Base-by-base conservation (phyloP, 129 eudicot genomes). In the Artemisia argyi region DNA sequence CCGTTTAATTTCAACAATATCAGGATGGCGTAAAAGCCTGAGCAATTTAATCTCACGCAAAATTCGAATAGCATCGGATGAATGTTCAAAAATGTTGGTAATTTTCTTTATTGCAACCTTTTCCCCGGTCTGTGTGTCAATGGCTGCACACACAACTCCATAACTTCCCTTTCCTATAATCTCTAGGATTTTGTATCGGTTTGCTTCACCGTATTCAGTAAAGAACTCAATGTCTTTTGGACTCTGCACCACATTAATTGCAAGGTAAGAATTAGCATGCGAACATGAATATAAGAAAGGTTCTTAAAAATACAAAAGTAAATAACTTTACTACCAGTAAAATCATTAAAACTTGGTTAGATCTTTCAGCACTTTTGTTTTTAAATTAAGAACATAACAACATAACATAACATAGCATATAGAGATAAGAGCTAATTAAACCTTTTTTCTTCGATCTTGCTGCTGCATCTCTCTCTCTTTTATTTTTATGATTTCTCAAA, bases 101-200 rank as follows among this genome's bases (percentile, higher is more conserved):
- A 91, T 91, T 76, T 91, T 91, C 91, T 91, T 91, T 68, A 91
- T 91, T 49, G 97, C 97, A 73, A 91, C 97, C 72, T 91, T 91
- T 24, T 89, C 97, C n/a, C 96, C 92, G 22, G 97, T 88, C 44
- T 80, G 90, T 32, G 96, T 84, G 78, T 91, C 97, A 49, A 91
- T 83, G 32, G 97, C 97, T 42, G 97, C 86, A 77, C 97, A 88
- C 80, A 91, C 97, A n/a, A 91, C 96, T 67, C 97, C 97, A 83
- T 91, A 91, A 84, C 97, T 91, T 22, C 97, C 97, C 48, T 91
- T 91, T 4, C 97, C 97, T 52, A 91, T 80, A 47, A 91, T 85
- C 73, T 91, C 97, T 70, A 67, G 81, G 66, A 91, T 91, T 74
- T 84, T 88, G 74, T 81, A 91, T 50, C 92, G 78, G 69, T 74